Conservation (phyloP, 1,139 yeast species). For the Ogataea hybrid region DNA sequence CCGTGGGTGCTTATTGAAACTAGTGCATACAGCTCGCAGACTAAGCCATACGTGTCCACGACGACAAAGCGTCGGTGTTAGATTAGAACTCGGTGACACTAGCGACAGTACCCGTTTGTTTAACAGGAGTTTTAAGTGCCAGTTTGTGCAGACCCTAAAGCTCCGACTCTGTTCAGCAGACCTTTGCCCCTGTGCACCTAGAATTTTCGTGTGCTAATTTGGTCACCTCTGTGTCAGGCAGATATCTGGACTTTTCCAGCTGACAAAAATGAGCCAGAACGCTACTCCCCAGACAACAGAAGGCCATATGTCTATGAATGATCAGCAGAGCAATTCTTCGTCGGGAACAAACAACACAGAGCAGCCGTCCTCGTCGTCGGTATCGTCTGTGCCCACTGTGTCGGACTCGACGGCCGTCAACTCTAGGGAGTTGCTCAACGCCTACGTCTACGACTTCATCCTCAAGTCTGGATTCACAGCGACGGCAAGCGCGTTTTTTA, state of each 20-base stretch:
- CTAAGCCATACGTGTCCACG: constrained; percentile 7
- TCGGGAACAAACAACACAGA: constrained; percentile 6
- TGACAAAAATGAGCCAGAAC: constrained; percentile 12
- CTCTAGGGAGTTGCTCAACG: constrained; percentile 69
- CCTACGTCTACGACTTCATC: constrained; percentile 84
- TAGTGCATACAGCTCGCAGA: neutral
- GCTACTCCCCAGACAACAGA: constrained; percentile 13
- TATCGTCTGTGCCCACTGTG: constrained; percentile 25
- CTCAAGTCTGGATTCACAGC: constrained; percentile 71
- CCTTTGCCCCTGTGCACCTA: too few species aligned
- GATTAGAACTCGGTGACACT: neutral
- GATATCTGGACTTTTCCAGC: too few species aligned
- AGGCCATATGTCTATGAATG: constrained; percentile 8
- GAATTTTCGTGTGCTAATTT: too few species aligned
- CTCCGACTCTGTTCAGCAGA: neutral
- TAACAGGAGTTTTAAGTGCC: neutral
- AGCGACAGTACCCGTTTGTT: neutral
- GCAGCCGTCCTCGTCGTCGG: constrained; percentile 11
- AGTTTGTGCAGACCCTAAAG: neutral
- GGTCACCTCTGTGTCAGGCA: too few species aligned
- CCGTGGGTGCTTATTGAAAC: constrained; percentile 1
- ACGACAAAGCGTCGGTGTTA: constrained; percentile 6
- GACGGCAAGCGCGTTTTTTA: constrained; percentile 69
- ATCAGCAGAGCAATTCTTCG: constrained; percentile 9
- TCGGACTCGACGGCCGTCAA: constrained; percentile 52